Evolutionary conservation across 108 stramenopile genomes (phyloP).

Genomic region (Fragilariopsis cylindrus): DNA sequence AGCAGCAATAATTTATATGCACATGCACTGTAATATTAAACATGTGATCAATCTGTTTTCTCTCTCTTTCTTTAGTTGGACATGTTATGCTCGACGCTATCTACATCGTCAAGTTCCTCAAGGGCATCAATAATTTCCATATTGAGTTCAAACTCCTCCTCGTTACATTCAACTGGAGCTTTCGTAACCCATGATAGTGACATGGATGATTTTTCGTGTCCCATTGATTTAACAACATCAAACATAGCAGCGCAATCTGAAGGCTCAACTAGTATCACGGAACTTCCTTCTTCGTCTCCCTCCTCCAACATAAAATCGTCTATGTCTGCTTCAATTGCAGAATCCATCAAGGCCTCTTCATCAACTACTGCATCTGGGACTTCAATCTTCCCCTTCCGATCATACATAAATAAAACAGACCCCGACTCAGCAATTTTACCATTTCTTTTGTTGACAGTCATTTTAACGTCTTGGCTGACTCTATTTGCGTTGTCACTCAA

Average conservation of each 20-base stretch:
- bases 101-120: constrained; percentile 95
- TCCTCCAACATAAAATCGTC: constrained; percentile 76
- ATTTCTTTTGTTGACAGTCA: constrained; percentile 63
- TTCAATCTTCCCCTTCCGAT: constrained; percentile 77
- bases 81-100: constrained; percentile 97
- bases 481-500: constrained; percentile 87
- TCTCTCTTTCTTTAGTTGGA: constrained; percentile 51
- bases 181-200: constrained; percentile 73
- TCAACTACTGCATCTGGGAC: constrained; percentile 48
- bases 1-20: too few relatives aligned
- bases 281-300: constrained; percentile 72
- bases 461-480: constrained; percentile 77
- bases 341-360: constrained; percentile 71
- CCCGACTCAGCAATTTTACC: constrained; percentile 89
- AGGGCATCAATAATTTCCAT: constrained; percentile 92
- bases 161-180: constrained; percentile 85
- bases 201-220: constrained; percentile 65
- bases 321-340: constrained; percentile 82
- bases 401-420: constrained; percentile 87
- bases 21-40: too few relatives aligned
- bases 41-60: too few relatives aligned
- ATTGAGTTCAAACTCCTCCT: constrained; percentile 95
- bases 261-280: constrained; percentile 78
- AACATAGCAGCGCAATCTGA: constrained; percentile 72
- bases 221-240: constrained; percentile 65